These are phyloP conservation scores for Pichia sp. DNA, from an alignment of 1,139 yeast species.

Conservation along the genomic window DNA sequence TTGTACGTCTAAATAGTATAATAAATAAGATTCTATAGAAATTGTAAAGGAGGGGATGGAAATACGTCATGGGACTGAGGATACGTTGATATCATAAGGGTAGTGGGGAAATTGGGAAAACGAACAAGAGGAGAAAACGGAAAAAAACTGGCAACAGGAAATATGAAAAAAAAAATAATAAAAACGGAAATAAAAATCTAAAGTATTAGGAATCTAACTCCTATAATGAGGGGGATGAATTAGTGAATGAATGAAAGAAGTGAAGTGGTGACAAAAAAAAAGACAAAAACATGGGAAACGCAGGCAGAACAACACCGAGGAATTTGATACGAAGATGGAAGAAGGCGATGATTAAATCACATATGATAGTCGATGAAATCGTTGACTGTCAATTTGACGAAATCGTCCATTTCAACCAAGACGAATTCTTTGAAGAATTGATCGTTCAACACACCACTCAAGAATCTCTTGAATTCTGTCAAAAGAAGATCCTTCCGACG, in stretches of 20 bases:
- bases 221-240: no score
- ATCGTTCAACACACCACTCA: slow-evolving; percentile 28
- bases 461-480: slow-evolving; percentile 29
- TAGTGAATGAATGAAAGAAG: neutral
- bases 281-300: no score
- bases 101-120: no score
- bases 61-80: no score
- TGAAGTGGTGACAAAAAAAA: neutral
- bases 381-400: slow-evolving; percentile 30
- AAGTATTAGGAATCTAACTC: neutral
- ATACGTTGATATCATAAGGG: no score
- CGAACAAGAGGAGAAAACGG: no score
- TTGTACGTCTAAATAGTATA: no score
- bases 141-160: neutral
- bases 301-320: no score
- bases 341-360: no score
- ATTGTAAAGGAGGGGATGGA: no score
- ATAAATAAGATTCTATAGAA: no score
- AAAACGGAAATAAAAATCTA: neutral
- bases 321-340: no score
- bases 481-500: slow-evolving; percentile 25
- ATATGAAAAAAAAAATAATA: neutral
- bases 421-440: slow-evolving; percentile 25
- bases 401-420: slow-evolving; percentile 29
- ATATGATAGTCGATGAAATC: slow-evolving; percentile 32